Base-by-base conservation (phyloP, 2,329 filamentous ascomycete genomes). In the Aspergillus jensenii region DNA sequence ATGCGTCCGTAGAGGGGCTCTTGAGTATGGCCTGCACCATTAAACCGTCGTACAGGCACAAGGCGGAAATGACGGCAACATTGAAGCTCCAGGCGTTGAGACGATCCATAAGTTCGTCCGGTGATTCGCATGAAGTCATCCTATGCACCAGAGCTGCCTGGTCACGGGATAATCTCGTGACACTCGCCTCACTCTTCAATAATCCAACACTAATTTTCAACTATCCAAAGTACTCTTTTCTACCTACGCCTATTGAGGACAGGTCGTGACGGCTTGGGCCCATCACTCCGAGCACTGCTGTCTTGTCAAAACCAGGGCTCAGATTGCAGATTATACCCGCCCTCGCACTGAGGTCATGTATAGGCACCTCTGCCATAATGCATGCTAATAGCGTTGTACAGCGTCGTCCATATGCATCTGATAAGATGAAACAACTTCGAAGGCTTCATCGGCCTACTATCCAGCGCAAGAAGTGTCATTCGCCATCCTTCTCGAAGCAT, bases 31-130 rank as follows among this genome's bases (percentile, higher is more conserved):
- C 27, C 33, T 52, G 48, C 47, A 41, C 41, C 47, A 56, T 55
- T 44, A 54, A 53, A 57, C 41, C 53, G 53, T 63, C 61, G 56
- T 56, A 59, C 62, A 64, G 59, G 58, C 50, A 59, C 49, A 57
- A 54, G 59, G 58, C 60, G 56, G 57, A 56, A 44, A 56, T 59
- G 45, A 19, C 15, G 31, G 15, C 23, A 17, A 21, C 33, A 37
- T 31, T 31, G 27, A 41, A 52, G 57, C 37, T 59, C 23, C 52
- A 52, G 45, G 52, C 52, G 47, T 27, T 41, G 39, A 39, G 53
- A 17, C 15, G 11, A 47, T 46, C 33, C n/a, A 54, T 31, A 49
- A 44, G 52, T 52, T 55, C 45, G 48, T 58, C 44, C 33, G 47
- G 47, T 50, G 23, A 40, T 40, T 23, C 25, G 49, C 49, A 52